Evolutionary conservation across 345 rosid species (phyloP).

Genomic region (Hevea brasiliensis): DNA sequence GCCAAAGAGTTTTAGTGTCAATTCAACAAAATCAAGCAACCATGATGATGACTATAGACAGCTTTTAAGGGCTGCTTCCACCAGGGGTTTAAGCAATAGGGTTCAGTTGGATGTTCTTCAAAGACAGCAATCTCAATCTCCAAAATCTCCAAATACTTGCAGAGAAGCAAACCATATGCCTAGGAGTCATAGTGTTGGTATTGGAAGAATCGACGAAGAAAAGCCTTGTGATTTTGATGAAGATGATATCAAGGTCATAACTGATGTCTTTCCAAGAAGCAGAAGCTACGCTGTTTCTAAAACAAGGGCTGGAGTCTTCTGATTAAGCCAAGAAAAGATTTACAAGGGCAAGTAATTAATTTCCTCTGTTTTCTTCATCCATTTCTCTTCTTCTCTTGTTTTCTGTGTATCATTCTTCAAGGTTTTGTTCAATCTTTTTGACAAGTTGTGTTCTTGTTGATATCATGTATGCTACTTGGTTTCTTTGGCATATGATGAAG

Average conservation of each 20-base stretch:
- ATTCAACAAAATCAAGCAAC: conserved; percentile 33
- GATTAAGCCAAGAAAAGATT: not conserved
- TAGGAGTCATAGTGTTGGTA: conserved; percentile 42
- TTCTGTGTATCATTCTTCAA: too few relatives aligned
- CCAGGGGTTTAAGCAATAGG: conserved; percentile 27
- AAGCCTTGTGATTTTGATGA: conserved; percentile 51
- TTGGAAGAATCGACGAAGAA: conserved; percentile 86
- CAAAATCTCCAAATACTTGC: not conserved
- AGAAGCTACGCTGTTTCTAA: conserved; percentile 38
- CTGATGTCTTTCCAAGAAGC: conserved; percentile 39
- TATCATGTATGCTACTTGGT: too few relatives aligned
- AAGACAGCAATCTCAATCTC: not conserved
- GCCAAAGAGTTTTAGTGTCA: conserved; percentile 53
- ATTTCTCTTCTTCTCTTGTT: too few relatives aligned
- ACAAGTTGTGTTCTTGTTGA: too few relatives aligned
- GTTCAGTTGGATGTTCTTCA: not conserved
- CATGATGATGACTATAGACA: conserved; percentile 39
- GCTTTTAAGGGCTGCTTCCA: conserved; percentile 54
- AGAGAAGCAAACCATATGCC: conserved; percentile 19
- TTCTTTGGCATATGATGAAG: too few relatives aligned
- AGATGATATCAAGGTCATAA: conserved; percentile 30
- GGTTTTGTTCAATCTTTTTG: too few relatives aligned
- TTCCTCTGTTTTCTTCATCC: too few relatives aligned
- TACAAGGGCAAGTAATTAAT: too few relatives aligned
- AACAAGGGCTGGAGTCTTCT: conserved; percentile 15